These are phyloP conservation scores for Corchorus olitorius DNA, from an alignment of 345 rosid genomes.

Conservation along the genomic window DNA sequence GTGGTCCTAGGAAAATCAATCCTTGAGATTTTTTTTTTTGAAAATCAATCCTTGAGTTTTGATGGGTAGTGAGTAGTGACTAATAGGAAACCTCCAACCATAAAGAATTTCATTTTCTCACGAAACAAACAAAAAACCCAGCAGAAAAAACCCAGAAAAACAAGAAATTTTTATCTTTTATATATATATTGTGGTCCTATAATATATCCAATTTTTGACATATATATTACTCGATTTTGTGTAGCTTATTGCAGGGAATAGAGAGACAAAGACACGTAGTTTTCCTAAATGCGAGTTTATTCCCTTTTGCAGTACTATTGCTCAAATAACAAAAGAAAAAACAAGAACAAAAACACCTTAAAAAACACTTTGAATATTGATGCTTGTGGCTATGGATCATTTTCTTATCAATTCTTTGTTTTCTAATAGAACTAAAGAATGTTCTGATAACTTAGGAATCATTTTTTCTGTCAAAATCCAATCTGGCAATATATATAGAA, in stretches of 20 bases:
- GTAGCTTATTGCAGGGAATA: neutral
- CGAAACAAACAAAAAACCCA: neutral
- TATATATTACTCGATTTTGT: neutral
- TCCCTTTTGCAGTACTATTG: neutral
- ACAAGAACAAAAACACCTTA: neutral
- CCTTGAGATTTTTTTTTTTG: too few species aligned
- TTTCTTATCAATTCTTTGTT: neutral
- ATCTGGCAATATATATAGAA: neutral
- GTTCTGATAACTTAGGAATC: neutral
- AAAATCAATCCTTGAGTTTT: neutral
- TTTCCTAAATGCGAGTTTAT: neutral
- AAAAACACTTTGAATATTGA: neutral
- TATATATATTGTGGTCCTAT: neutral
- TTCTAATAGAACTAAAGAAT: neutral
- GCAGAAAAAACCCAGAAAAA: neutral
- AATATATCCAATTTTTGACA: neutral
- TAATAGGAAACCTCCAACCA: neutral
- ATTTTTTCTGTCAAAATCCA: neutral
- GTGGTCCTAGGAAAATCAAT: neutral
- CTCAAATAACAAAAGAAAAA: neutral
- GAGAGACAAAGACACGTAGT: slow-evolving; percentile 12
- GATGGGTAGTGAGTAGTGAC: neutral
- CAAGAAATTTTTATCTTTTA: neutral
- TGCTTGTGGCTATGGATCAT: neutral
- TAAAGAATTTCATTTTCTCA: neutral